Percentiles rank a stretch among this genome's conserved stretches.
phyloP scores from a whole-genome alignment of 805 yeast genomes.

The Wickerhamomyces mucosus region DNA sequence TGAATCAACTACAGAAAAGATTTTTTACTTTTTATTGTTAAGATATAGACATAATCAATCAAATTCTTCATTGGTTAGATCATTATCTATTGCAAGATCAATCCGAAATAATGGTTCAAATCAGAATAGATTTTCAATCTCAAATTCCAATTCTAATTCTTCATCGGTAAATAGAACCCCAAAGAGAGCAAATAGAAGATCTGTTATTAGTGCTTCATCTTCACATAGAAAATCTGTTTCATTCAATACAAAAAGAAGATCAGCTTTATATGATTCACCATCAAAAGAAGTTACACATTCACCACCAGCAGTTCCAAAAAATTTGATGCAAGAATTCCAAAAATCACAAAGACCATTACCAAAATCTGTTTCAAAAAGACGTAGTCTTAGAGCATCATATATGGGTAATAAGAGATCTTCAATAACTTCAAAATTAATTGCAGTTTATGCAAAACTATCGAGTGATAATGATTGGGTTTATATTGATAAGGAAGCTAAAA shows the following conservation, averaged over 20 bases:
- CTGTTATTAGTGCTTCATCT: constrained; percentile 35
- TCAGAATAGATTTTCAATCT: not conserved
- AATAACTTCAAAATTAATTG: constrained; percentile 57
- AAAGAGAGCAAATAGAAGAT: constrained; percentile 30
- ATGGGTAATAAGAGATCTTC: constrained; percentile 51
- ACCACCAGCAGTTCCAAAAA: constrained; percentile 11
- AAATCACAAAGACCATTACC: constrained; percentile 7
- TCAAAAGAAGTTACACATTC: constrained; percentile 4
- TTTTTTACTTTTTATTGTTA: constrained; percentile 66
- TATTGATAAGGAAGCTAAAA: constrained; percentile 61
- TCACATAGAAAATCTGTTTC: constrained; percentile 42
- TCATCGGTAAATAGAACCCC: constrained; percentile 16
- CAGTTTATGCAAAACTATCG: constrained; percentile 65
- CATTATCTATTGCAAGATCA: constrained; percentile 22
- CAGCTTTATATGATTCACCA: constrained; percentile 2
- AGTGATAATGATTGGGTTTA: constrained; percentile 55
- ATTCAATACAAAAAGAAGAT: constrained; percentile 26
- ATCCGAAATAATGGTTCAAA: constrained; percentile 11
- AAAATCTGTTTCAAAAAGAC: constrained; percentile 11
- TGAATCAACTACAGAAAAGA: constrained; percentile 63
- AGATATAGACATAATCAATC: constrained; percentile 67
- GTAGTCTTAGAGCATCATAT: constrained; percentile 28
- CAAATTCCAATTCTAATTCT: constrained; percentile 1
- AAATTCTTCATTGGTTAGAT: constrained; percentile 20
- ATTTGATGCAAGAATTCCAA: constrained; percentile 5